phyloP scores from a whole-genome alignment of 228 moss, liverwort and hornwort species.

The Sphagnum fallax region DNA sequence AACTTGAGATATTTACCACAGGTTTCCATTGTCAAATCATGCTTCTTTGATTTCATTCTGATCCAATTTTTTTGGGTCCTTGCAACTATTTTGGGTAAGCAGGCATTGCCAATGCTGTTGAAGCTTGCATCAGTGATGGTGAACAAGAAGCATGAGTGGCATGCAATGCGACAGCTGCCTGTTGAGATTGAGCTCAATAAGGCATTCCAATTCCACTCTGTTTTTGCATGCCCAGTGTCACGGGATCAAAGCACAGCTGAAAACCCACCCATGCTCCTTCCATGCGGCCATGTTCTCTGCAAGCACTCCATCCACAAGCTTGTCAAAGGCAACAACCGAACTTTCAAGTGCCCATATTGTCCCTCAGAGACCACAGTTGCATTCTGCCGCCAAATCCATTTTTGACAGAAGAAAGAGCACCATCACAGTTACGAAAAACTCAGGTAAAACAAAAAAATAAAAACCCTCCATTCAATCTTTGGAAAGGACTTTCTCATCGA shows the following conservation, averaged over 20 bases:
- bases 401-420: conserved; percentile 11
- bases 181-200: conserved; percentile 83
- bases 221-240: conserved; percentile 89
- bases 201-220: conserved; percentile 84
- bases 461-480: too few relatives aligned
- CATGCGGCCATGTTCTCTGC: conserved; percentile 92
- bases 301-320: conserved; percentile 88
- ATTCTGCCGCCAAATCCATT: conserved; percentile 66
- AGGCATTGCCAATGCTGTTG: conserved; percentile 76
- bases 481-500: too few relatives aligned
- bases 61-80: too few relatives aligned
- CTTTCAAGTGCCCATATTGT: conserved; percentile 86
- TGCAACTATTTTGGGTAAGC: not conserved
- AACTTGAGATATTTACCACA: too few relatives aligned
- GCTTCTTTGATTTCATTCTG: too few relatives aligned
- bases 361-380: conserved; percentile 67
- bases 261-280: conserved; percentile 95
- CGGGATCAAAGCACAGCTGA: conserved; percentile 76
- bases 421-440: too few relatives aligned
- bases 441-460: too few relatives aligned
- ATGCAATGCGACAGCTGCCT: conserved; percentile 70
- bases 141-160: conserved; percentile 92
- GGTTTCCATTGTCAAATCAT: too few relatives aligned
- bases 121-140: conserved; percentile 86
- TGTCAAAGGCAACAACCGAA: conserved; percentile 67